Evolutionary conservation across 106 monocot genomes (phyloP).

Genomic region (Platanthera guangdongensis): DNA sequence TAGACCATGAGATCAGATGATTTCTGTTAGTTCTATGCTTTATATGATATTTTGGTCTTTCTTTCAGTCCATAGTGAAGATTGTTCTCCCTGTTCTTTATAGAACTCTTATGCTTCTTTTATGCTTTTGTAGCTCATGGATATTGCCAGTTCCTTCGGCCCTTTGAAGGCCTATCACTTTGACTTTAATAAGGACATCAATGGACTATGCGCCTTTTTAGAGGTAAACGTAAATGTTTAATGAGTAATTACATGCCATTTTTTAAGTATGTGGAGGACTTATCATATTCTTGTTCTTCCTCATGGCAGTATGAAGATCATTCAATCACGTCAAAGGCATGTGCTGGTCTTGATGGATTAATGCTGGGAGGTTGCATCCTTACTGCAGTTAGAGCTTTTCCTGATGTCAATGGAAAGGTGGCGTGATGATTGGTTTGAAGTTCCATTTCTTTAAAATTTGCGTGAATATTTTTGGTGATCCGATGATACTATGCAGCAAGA

Average conservation of each 20-base stretch:
- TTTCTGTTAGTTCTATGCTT: background rate
- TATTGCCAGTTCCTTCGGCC: conserved; percentile 64
- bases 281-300: conserved; percentile 3
- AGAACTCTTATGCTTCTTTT: conserved; percentile 10
- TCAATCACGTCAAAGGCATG: conserved; percentile 70
- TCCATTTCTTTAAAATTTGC: background rate
- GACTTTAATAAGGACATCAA: conserved; percentile 53
- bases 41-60: background rate
- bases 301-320: conserved; percentile 66
- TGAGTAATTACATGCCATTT: background rate
- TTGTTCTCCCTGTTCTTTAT: background rate
- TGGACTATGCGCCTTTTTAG: conserved; percentile 70
- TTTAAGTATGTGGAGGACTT: background rate
- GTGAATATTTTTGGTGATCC: background rate
- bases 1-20: background rate
- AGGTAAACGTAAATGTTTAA: conserved; percentile 37
- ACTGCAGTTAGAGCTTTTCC: conserved; percentile 62
- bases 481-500: conserved; percentile 27
- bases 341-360: conserved; percentile 89
- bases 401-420: conserved; percentile 33
- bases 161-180: conserved; percentile 62
- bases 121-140: conserved; percentile 56
- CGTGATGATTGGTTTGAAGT: conserved; percentile 5
- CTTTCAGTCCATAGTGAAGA: background rate
- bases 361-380: conserved; percentile 52